Evolutionary conservation across 2,329 filamentous ascomycete genomes (phyloP).

Genomic region (Calcarisporium arbuscula): DNA sequence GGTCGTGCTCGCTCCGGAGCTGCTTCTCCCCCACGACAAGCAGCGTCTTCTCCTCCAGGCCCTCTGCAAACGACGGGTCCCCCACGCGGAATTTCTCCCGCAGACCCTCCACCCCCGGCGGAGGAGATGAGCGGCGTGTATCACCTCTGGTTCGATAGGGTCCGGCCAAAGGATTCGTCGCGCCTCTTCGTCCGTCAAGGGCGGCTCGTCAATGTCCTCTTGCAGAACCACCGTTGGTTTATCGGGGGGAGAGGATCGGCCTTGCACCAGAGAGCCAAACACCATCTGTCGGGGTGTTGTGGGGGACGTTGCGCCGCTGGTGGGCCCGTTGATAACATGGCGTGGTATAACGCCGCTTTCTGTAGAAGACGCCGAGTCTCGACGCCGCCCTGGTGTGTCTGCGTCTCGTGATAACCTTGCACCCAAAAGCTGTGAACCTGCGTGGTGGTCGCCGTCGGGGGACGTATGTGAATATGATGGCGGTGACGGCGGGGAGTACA

Average conservation of each 20-base stretch:
- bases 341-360: too few species aligned
- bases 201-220: constrained; percentile 21
- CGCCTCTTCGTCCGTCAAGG: constrained; percentile 34
- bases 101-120: constrained; percentile 16
- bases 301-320: constrained; percentile 3
- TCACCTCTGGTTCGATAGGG: constrained; percentile 13
- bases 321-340: too few species aligned
- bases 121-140: constrained; percentile 3
- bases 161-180: constrained; percentile 33
- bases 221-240: constrained; percentile 8
- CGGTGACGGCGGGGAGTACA: constrained; percentile 14
- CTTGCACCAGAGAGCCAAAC: constrained; percentile 6
- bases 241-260: constrained; percentile 2
- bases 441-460: background rate
- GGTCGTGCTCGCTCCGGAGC: constrained; percentile 25
- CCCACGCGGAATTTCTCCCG: constrained; percentile 35
- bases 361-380: too few species aligned
- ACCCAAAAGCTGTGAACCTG: constrained; percentile 3
- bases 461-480: constrained; percentile 3
- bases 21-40: constrained; percentile 27
- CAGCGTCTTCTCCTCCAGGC: constrained; percentile 33
- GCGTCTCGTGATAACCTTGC: too few species aligned
- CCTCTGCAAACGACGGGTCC: constrained; percentile 24
- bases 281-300: constrained; percentile 8
- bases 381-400: too few species aligned